Base-by-base conservation (phyloP, 495 filamentous ascomycete species). In the Astrocystis sublimbata region DNA sequence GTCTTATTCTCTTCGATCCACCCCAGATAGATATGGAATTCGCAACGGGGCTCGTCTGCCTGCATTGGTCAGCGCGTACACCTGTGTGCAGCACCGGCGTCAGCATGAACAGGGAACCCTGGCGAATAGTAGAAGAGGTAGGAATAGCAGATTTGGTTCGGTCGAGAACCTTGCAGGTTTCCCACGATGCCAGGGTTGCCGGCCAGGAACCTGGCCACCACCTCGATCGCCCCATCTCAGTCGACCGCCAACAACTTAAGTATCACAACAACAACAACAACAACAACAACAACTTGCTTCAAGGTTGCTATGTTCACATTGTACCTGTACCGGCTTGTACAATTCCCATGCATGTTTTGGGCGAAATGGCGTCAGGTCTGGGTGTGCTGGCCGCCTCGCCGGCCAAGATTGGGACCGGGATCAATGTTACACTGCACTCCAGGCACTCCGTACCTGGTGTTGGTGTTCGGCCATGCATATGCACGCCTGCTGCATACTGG, bases 91-190 rank as follows among this genome's bases (percentile, higher is more conserved):
- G 30, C 49, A 9, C 30, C 30, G 40, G 54, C 36, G 15, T 38
- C 23, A 36, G 31, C 15, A 57, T 23, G n/a, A 42, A 19, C 52
- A 30, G 54, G 54, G 40, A 2, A 21, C 40, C 54, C 54, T 28
- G 28, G 54, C 17, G 15, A 40, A 56, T 30, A 28, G 12, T 17
- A 54, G 35, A 12, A 23, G n/a, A n/a, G n/a, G n/a, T n/a, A n/a
- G n/a, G n/a, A 56, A 30, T 15, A 15, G 40, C 15, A 31, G 21
- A 52, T 13, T 52, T 10, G 2, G 10, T 17, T 40, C 26, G 23
- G 36, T 42, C 33, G 52, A 55, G 53, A 30, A 42, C 53, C 53
- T 38, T 57, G 53, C 24, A 43, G 53, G 40, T n/a, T n/a, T n/a
- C n/a, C n/a, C n/a, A n/a, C n/a, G n/a, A n/a, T n/a, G n/a, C n/a